A percentile compares a stretch with the other conserved stretches of the same genome.
Evolutionary conservation across 495 filamentous ascomycete genomes (phyloP).

Genomic region (Cercophora sp.): DNA sequence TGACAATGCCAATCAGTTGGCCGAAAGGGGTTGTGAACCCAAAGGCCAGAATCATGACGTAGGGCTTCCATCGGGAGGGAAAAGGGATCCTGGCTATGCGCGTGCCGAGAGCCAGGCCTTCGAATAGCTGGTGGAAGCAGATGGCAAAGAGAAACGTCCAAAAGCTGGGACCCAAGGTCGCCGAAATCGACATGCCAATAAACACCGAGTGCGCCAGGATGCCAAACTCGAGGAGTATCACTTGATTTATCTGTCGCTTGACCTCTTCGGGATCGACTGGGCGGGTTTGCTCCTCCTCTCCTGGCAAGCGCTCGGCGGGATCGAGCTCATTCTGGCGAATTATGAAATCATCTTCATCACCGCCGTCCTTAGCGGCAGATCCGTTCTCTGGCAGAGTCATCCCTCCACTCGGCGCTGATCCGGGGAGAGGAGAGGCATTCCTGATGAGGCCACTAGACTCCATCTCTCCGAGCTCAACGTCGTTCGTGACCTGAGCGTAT

Average conservation of each 20-base stretch:
- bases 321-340: constrained; percentile 44
- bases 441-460: constrained; percentile 44
- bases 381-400: constrained; percentile 2
- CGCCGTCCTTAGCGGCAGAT: constrained; percentile 18
- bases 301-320: constrained; percentile 12
- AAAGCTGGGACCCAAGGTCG: constrained; percentile 73
- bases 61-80: constrained; percentile 60
- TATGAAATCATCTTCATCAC: constrained; percentile 38
- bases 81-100: constrained; percentile 66
- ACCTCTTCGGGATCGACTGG: constrained; percentile 39
- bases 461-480: constrained; percentile 41
- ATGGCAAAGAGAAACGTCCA: constrained; percentile 78
- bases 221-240: constrained; percentile 74
- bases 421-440: constrained; percentile 46
- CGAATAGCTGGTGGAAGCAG: constrained; percentile 73
- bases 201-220: constrained; percentile 87
- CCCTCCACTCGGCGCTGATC: constrained; percentile 30
- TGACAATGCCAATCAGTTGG: constrained; percentile 78
- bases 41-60: constrained; percentile 94
- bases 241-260: constrained; percentile 68
- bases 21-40: constrained; percentile 88
- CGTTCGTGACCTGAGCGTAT: constrained; percentile 7
- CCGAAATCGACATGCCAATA: constrained; percentile 86
- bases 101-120: constrained; percentile 69
- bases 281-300: constrained; percentile 5